A percentile compares a stretch with the other conserved stretches of the same genome.
These are phyloP conservation scores for Thalassiosira exigua DNA, from an alignment of 352 stramenopile genomes.

Conservation along the genomic window DNA sequence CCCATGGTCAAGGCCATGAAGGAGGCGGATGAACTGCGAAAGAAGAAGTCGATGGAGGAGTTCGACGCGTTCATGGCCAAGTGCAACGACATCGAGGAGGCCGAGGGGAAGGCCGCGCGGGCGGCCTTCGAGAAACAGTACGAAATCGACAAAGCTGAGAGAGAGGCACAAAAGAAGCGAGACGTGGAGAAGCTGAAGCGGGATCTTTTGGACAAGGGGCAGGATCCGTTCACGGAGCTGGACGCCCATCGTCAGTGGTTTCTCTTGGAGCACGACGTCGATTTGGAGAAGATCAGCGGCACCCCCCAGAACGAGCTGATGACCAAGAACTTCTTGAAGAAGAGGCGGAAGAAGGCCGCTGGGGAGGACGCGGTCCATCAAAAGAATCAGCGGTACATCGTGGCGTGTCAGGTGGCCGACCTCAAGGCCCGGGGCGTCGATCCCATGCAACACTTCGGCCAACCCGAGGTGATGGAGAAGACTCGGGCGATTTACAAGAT, in stretches of 20 bases:
- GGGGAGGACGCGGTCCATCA: conserved; percentile 13
- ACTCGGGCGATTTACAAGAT: conserved; percentile 69
- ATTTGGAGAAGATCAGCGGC: conserved; percentile 68
- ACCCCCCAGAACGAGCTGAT: conserved; percentile 66
- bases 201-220: conserved; percentile 69
- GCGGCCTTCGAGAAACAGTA: conserved; percentile 70
- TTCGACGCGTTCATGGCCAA: conserved; percentile 63
- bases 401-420: conserved; percentile 74
- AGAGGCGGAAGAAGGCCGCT: not conserved
- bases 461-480: conserved; percentile 61
- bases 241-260: conserved; percentile 69
- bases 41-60: conserved; percentile 55
- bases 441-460: conserved; percentile 71
- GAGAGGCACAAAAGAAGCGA: conserved; percentile 40
- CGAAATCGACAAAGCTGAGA: conserved; percentile 42
- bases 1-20: conserved; percentile 64
- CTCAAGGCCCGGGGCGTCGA: conserved; percentile 71
- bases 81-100: conserved; percentile 69
- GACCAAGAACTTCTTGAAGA: conserved; percentile 52
- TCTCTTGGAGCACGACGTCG: conserved; percentile 66
- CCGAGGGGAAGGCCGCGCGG: conserved; percentile 61
- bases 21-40: conserved; percentile 54
- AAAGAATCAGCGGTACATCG: conserved; percentile 69
- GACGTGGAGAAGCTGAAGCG: conserved; percentile 61
- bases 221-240: conserved; percentile 72